Evolutionary conservation across 192 early-diverging fungal species (phyloP), one percentile per base, ranked within the genome.

Genomic region (Haplosporangium gracile): DNA sequence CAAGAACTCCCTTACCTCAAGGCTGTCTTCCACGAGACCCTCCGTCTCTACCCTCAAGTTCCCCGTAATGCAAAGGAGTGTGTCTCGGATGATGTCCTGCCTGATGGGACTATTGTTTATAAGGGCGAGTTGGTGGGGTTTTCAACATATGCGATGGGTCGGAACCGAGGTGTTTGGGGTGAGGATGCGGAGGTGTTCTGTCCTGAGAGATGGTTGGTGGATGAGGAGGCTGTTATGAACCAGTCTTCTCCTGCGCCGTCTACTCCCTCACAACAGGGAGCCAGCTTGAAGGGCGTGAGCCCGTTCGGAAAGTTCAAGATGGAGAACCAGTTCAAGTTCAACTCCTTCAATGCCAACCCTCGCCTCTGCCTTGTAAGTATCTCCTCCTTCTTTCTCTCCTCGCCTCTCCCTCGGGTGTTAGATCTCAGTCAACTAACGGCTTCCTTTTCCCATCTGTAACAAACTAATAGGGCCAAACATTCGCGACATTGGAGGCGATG

Each of bases 331-430:
- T 92, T 81, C 79, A 89, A 92, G 82, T 93, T 88, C 70, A 77
- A 90, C n/a, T 90, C 88, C 5, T 94, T 94, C 87, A 88, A 94
- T 73, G 91, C 89, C 26, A 92, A 90, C 51, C 93, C 93, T 57
- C 79, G 91, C 51, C 57, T 86, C 49, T 89, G 89, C 43, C 63
- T 89, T 36, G 53, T 75, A 73, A 49, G 72, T 73, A 15, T 65
- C 29, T 22, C 2, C 8, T 24, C 70, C 9, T 11, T 39, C 70
- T 24, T 38, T 38, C 20, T 69, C 38, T 22, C 34, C 29, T 34
- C 3, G 4, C 60, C 29, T 65, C 2, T 7, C 1, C 26, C 16
- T 3, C 24, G 22, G 0, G 6, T 34, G 34, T 39, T 18, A 9
- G 4, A 24, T 70, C 36, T 10, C 18, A 36, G 4, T 20, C 32